Percentiles rank a stretch among this genome's conserved stretches.
phyloP scores from a whole-genome alignment of 257 asterid species.

The Rhazya stricta region DNA sequence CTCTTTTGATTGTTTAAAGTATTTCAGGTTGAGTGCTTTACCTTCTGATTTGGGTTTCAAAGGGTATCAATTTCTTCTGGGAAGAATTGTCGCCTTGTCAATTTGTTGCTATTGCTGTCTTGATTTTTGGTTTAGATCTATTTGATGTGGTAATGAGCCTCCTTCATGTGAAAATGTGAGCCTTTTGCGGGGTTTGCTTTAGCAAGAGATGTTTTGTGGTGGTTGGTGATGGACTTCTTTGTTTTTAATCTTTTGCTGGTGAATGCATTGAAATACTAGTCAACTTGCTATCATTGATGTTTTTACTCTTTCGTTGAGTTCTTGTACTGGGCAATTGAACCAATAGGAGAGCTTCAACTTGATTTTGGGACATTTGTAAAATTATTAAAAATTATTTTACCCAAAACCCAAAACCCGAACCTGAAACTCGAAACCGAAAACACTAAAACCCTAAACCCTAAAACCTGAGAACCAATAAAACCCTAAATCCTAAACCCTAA shows the following conservation, averaged over 20 bases:
- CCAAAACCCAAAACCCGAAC: too few relatives aligned
- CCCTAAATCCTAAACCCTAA: too few relatives aligned
- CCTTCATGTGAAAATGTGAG: background rate
- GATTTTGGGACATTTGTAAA: background rate
- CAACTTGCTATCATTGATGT: background rate
- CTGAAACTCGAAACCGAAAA: too few relatives aligned
- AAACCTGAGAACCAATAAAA: too few relatives aligned
- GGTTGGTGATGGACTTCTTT: background rate
- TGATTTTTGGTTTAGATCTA: slow-evolving; percentile 13
- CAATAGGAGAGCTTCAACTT: background rate
- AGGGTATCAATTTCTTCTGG: background rate
- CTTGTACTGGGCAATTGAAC: slow-evolving; percentile 5
- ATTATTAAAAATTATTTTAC: too few relatives aligned
- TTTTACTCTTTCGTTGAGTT: background rate
- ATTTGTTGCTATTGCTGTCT: background rate
- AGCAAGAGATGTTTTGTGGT: background rate
- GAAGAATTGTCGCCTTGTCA: background rate
- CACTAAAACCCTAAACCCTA: too few relatives aligned
- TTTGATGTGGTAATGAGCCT: slow-evolving; percentile 5
- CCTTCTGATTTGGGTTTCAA: slow-evolving; percentile 6
- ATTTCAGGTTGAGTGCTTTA: background rate
- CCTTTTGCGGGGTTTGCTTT: background rate
- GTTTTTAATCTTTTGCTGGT: background rate
- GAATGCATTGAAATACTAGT: background rate
- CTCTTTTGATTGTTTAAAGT: slow-evolving; percentile 9